These are phyloP conservation scores for Incumbomyces delicatus DNA, from an alignment of 2,329 filamentous ascomycete species.

Conservation along the genomic window DNA sequence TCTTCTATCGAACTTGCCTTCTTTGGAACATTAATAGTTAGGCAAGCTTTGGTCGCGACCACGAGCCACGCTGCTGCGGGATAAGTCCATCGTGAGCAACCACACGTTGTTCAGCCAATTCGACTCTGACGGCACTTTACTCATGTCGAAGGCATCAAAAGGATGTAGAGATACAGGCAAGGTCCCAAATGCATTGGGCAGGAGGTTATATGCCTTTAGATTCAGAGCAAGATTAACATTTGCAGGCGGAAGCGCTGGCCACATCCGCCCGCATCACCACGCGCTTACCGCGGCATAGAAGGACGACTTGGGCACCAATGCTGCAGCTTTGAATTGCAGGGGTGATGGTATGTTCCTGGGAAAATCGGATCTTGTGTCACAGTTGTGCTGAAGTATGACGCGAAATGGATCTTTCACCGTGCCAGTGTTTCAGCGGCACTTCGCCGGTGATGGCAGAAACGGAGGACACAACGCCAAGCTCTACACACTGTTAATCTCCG, in stretches of 20 bases:
- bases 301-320: conserved; percentile 1
- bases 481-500: too few relatives aligned
- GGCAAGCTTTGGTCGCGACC: too few relatives aligned
- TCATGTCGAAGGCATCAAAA: neutral
- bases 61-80: too few relatives aligned
- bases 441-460: neutral
- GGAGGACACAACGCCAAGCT: neutral
- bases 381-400: neutral
- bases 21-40: too few relatives aligned
- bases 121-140: neutral
- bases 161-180: neutral
- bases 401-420: neutral
- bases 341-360: neutral
- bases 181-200: neutral
- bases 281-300: neutral
- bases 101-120: neutral
- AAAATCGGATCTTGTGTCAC: too few relatives aligned
- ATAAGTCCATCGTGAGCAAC: too few relatives aligned
- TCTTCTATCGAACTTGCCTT: too few relatives aligned
- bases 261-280: conserved; percentile 1
- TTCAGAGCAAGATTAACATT: neutral
- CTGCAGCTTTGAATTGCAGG: neutral
- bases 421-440: neutral
- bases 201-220: neutral
- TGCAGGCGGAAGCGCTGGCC: conserved; percentile 4